Conservation (phyloP, 1,139 yeast species). For the Debaryomyces robertsiae region DNA sequence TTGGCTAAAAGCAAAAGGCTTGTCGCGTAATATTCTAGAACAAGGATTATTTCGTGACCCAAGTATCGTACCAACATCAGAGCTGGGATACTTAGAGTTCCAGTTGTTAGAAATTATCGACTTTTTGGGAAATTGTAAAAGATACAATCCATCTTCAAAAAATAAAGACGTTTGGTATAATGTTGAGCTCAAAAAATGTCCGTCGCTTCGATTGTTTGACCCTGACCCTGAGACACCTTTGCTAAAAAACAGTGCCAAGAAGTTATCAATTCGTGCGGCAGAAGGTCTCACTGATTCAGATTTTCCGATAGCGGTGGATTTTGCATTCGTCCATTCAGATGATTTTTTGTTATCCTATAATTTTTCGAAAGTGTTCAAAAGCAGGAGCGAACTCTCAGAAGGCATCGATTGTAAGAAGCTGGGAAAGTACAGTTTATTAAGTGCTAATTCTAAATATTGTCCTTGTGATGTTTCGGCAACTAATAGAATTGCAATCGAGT, state of each 20-base stretch:
- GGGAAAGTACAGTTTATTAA: conserved; percentile 61
- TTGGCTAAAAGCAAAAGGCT: conserved; percentile 27
- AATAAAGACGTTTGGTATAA: conserved; percentile 52
- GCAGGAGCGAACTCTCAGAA: conserved; percentile 25
- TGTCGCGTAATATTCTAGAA: conserved; percentile 39
- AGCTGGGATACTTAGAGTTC: conserved; percentile 65
- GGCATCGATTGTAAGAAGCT: conserved; percentile 53
- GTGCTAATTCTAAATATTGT: conserved; percentile 63
- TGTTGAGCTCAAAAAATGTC: conserved; percentile 67
- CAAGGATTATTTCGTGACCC: conserved; percentile 36
- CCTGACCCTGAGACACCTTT: conserved; percentile 46
- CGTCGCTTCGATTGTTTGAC: conserved; percentile 45
- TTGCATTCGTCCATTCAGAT: conserved; percentile 34
- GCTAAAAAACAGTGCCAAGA: conserved; percentile 41
- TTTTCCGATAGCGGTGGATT: conserved; percentile 50
- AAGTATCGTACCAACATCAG: conserved; percentile 20
- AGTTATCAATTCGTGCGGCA: conserved; percentile 28
- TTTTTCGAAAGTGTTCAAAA: conserved; percentile 41
- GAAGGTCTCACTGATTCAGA: conserved; percentile 30
- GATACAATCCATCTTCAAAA: conserved; percentile 51
- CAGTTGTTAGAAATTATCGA: conserved; percentile 69
- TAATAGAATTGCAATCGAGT: conserved; percentile 20
- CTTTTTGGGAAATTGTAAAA: conserved; percentile 69
- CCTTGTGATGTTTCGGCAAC: conserved; percentile 57
- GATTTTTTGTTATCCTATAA: conserved; percentile 27